phyloP scores from a whole-genome alignment of 2,329 filamentous ascomycete species.

The Epichloe festucae region DNA sequence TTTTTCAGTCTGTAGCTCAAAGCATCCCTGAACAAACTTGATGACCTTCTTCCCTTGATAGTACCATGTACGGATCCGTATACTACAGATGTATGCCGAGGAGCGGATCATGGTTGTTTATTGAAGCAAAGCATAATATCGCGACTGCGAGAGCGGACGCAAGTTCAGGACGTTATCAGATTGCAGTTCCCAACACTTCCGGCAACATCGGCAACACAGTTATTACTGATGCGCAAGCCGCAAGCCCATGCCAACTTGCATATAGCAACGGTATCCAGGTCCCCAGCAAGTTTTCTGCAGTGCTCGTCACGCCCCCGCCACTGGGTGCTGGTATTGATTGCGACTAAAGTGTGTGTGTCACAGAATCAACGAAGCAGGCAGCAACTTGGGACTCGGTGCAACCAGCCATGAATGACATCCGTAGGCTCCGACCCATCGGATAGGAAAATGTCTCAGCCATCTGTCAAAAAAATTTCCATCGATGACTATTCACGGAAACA shows the following conservation, averaged over 20 bases:
- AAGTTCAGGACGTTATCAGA: neutral
- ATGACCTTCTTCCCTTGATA: too few species aligned
- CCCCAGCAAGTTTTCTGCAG: neutral
- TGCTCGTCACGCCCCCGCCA: neutral
- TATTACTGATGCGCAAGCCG: neutral
- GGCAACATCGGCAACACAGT: neutral
- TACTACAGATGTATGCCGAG: too few species aligned
- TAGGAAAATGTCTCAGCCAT: constrained; percentile 1
- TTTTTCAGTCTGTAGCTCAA: too few species aligned
- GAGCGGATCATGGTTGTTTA: neutral
- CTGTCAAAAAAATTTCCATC: neutral
- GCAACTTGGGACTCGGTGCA: neutral
- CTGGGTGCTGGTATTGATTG: neutral
- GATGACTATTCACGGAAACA: neutral
- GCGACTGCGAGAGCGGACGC: neutral
- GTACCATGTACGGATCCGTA: too few species aligned
- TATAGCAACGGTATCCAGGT: neutral
- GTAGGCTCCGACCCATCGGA: neutral
- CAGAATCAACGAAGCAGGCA: neutral
- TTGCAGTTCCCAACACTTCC: neutral
- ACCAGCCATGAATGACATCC: neutral
- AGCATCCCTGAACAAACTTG: too few species aligned
- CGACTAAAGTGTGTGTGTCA: neutral
- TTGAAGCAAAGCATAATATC: neutral
- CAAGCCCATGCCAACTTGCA: neutral